phyloP scores from a whole-genome alignment of 495 filamentous ascomycete species.

The Hypoxylon rickii region DNA sequence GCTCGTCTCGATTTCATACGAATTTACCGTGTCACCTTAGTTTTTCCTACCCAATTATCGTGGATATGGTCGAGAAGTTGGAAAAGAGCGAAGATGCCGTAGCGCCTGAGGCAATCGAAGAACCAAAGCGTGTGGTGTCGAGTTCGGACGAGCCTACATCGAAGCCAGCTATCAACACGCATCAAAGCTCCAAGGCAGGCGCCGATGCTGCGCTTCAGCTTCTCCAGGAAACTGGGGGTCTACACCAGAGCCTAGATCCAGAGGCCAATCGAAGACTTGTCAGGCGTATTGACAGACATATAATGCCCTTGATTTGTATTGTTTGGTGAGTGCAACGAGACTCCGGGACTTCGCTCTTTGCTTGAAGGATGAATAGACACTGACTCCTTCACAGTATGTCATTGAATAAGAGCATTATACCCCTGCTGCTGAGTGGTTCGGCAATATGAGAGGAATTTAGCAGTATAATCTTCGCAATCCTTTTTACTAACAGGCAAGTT shows the following conservation, averaged over 20 bases:
- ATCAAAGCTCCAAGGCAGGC: background rate
- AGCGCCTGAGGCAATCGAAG: slow-evolving; percentile 1
- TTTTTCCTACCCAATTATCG: background rate
- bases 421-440: background rate
- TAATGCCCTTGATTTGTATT: slow-evolving; percentile 66
- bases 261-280: slow-evolving; percentile 53
- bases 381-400: slow-evolving; percentile 11
- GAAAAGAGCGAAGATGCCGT: slow-evolving; percentile 9
- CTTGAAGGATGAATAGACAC: background rate
- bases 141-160: slow-evolving; percentile 1
- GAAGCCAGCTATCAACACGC: background rate
- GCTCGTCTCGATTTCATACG: background rate
- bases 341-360: background rate
- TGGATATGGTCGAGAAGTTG: slow-evolving; percentile 6
- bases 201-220: slow-evolving; percentile 27
- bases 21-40: background rate
- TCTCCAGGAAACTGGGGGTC: slow-evolving; percentile 20
- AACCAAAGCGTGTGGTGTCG: background rate
- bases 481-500: too few species aligned
- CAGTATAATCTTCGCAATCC: too few species aligned
- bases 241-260: slow-evolving; percentile 31
- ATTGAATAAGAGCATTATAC: background rate
- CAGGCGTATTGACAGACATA: slow-evolving; percentile 62
- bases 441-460: too few species aligned
- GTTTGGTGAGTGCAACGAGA: slow-evolving; percentile 41